Evolutionary conservation across 2,329 filamentous ascomycete genomes (phyloP).

Genomic region (Sclerotinia nivalis): DNA sequence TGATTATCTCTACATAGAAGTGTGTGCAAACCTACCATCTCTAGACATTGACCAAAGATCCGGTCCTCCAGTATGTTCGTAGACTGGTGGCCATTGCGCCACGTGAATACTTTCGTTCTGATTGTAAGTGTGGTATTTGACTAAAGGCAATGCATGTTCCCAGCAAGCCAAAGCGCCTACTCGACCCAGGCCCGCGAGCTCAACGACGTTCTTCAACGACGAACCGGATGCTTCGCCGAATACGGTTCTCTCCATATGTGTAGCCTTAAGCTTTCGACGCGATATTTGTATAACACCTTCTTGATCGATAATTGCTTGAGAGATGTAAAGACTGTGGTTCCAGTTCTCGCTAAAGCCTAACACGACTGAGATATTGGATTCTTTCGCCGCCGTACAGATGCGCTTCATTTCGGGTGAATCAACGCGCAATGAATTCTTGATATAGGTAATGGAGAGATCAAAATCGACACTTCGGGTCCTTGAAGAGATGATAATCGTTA

Average conservation of each 20-base stretch:
- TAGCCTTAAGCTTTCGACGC: conserved; percentile 49
- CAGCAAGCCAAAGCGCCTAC: conserved; percentile 58
- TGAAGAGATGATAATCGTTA: neutral
- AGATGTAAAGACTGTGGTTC: conserved; percentile 48
- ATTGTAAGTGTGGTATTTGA: conserved; percentile 51
- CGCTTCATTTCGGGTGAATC: conserved; percentile 46
- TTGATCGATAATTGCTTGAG: conserved; percentile 53
- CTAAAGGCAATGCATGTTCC: conserved; percentile 53
- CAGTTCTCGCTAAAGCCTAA: conserved; percentile 50
- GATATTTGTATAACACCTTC: conserved; percentile 46
- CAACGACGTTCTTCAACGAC: conserved; percentile 53
- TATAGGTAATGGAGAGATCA: neutral
- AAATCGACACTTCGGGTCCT: conserved; percentile 15
- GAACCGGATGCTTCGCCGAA: conserved; percentile 59
- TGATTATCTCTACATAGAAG: neutral
- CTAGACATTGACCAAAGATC: conserved; percentile 32
- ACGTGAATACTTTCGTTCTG: conserved; percentile 55
- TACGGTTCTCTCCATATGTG: conserved; percentile 48
- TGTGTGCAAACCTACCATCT: conserved; percentile 33
- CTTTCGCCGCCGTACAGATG: conserved; percentile 48
- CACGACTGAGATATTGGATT: conserved; percentile 48
- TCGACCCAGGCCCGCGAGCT: conserved; percentile 50
- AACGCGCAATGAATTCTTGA: conserved; percentile 40
- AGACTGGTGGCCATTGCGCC: conserved; percentile 55
- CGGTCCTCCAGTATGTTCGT: conserved; percentile 49